Evolutionary conservation across 306 rosid species (phyloP).

Genomic region (Medicago ruthenica): DNA sequence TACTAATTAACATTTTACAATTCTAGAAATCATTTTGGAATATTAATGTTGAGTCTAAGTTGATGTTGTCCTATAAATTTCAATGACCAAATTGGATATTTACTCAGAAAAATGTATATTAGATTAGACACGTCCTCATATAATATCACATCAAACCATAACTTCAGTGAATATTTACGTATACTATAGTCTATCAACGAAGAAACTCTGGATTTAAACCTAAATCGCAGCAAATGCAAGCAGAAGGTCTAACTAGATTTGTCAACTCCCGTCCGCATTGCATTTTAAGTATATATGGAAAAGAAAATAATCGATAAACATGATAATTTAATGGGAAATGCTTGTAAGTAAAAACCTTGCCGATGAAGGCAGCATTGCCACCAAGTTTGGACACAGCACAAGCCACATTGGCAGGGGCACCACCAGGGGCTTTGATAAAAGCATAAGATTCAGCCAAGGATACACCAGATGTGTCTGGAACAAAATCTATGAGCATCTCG

Average conservation of each 20-base stretch:
- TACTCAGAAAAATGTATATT: not conserved
- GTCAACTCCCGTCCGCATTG: not conserved
- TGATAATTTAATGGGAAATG: not conserved
- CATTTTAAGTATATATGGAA: not conserved
- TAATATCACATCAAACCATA: not conserved
- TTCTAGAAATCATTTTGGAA: not conserved
- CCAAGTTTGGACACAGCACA: slow-evolving; percentile 75
- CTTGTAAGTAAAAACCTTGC: slow-evolving; percentile 51
- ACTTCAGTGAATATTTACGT: not conserved
- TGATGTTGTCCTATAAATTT: too few relatives aligned
- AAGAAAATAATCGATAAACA: not conserved
- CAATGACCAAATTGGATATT: too few relatives aligned
- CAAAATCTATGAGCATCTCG: slow-evolving; percentile 78
- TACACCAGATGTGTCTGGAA: slow-evolving; percentile 65
- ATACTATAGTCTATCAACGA: not conserved
- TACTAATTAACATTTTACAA: not conserved
- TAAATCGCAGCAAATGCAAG: not conserved
- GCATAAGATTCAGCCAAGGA: slow-evolving; percentile 68
- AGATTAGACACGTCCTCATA: not conserved
- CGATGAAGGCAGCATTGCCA: slow-evolving; percentile 65
- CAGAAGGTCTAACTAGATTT: not conserved
- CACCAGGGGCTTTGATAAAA: slow-evolving; percentile 76
- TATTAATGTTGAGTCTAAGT: not conserved
- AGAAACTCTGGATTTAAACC: not conserved
- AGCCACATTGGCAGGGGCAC: slow-evolving; percentile 81